Percentiles rank a stretch among this genome's conserved stretches.
phyloP scores from a whole-genome alignment of 1,139 yeast species.

The Magnusiomyces paraingens region DNA sequence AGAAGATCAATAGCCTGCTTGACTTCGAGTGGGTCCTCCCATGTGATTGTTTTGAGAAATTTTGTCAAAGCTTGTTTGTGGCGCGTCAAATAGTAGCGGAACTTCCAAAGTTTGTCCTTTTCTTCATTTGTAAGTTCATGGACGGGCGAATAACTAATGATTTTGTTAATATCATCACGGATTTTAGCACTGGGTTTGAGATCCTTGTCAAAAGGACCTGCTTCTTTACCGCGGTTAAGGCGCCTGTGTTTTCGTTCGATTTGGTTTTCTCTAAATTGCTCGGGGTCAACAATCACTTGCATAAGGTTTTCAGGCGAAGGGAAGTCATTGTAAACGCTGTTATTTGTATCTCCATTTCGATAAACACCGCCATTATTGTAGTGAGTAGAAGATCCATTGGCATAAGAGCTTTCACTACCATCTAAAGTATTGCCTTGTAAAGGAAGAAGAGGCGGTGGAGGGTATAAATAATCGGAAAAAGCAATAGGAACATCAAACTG shows the following conservation, averaged over 20 bases:
- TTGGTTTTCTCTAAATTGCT: slow-evolving; percentile 62
- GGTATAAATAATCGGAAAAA: slow-evolving; percentile 53
- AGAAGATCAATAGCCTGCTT: slow-evolving; percentile 63
- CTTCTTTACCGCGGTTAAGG: slow-evolving; percentile 74
- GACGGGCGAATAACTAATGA: slow-evolving; percentile 75
- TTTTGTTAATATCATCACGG: slow-evolving; percentile 62
- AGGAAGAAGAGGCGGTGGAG: slow-evolving; percentile 28
- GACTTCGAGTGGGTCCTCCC: slow-evolving; percentile 80
- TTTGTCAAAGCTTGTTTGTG: slow-evolving; percentile 75
- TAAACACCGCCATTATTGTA: background rate
- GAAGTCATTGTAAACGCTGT: slow-evolving; percentile 14
- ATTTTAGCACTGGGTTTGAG: slow-evolving; percentile 82
- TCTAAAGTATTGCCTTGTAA: slow-evolving; percentile 12
- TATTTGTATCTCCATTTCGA: slow-evolving; percentile 4
- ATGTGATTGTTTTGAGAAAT: slow-evolving; percentile 77
- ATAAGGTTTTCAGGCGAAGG: slow-evolving; percentile 29
- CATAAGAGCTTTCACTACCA: slow-evolving; percentile 4
- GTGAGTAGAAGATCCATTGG: too few relatives aligned
- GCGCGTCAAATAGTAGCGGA: slow-evolving; percentile 74
- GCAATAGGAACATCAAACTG: slow-evolving; percentile 78
- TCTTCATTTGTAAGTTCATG: slow-evolving; percentile 76
- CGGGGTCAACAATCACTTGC: slow-evolving; percentile 56
- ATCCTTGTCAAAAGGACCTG: slow-evolving; percentile 72
- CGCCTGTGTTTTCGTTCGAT: slow-evolving; percentile 82
- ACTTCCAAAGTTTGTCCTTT: slow-evolving; percentile 86